A percentile compares a stretch with the other conserved stretches of the same genome.
These are phyloP conservation scores for Pseudozyma sp. DNA, from an alignment of 1,284 basidiomycete genomes.

Conservation along the genomic window DNA sequence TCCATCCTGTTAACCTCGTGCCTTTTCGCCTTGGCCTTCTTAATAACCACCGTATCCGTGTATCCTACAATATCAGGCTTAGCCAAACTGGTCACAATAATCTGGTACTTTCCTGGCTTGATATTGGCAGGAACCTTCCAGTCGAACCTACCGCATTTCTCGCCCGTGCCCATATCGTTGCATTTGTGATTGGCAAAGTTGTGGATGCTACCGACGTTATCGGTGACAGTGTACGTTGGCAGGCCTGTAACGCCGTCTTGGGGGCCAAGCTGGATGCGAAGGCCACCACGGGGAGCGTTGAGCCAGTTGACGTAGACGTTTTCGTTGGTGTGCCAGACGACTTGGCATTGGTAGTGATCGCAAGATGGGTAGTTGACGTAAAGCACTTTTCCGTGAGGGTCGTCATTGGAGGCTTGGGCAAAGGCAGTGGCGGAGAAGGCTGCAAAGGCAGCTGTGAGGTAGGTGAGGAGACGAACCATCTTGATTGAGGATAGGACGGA, in stretches of 20 bases:
- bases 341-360: slow-evolving; percentile 32
- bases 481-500: not conserved
- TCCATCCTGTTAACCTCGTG: slow-evolving; percentile 11
- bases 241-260: slow-evolving; percentile 38
- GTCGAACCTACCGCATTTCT: slow-evolving; percentile 39
- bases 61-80: slow-evolving; percentile 32
- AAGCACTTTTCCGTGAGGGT: slow-evolving; percentile 40
- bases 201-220: slow-evolving; percentile 31
- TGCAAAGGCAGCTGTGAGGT: slow-evolving; percentile 1
- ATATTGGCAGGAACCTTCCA: slow-evolving; percentile 28
- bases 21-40: slow-evolving; percentile 19
- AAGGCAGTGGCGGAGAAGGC: slow-evolving; percentile 4
- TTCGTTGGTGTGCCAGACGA: slow-evolving; percentile 28
- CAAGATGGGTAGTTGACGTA: slow-evolving; percentile 49
- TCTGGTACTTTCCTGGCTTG: slow-evolving; percentile 32
- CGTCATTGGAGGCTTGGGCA: slow-evolving; percentile 37
- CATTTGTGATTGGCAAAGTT: slow-evolving; percentile 23
- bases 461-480: slow-evolving; percentile 24
- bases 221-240: slow-evolving; percentile 36
- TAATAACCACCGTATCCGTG: slow-evolving; percentile 50
- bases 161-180: slow-evolving; percentile 25
- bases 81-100: slow-evolving; percentile 28
- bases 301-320: slow-evolving; percentile 45
- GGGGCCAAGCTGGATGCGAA: slow-evolving; percentile 39
- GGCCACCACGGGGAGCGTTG: slow-evolving; percentile 34